Evolutionary conservation across 495 filamentous ascomycete species (phyloP).

Genomic region (Emericellopsis terricola): DNA sequence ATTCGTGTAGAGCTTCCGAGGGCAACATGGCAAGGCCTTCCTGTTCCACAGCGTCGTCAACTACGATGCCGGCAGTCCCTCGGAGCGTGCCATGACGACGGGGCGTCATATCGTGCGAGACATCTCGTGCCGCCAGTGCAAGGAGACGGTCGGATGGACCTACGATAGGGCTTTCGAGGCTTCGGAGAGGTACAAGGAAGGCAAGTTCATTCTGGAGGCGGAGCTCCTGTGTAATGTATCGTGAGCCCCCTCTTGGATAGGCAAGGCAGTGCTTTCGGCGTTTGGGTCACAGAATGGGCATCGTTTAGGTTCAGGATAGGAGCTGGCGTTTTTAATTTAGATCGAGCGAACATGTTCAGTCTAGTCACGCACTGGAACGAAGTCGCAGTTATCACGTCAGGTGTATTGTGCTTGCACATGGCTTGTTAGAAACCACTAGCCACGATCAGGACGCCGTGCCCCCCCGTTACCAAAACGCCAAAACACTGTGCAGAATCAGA

Average conservation of each 20-base stretch:
- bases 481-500: no score
- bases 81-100: constrained; percentile 97
- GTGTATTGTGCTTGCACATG: no score
- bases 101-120: constrained; percentile 87
- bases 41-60: constrained; percentile 94
- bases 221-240: constrained; percentile 69
- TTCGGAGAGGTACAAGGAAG: constrained; percentile 95
- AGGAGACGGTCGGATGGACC: constrained; percentile 90
- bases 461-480: no score
- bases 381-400: no score
- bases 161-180: constrained; percentile 93
- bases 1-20: constrained; percentile 95
- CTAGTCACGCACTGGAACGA: no score
- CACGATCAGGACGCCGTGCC: no score
- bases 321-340: no score
- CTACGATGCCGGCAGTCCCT: constrained; percentile 56
- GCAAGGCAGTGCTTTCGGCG: no score
- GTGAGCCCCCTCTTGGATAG: background rate
- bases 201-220: constrained; percentile 91
- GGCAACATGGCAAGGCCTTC: constrained; percentile 95
- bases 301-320: no score
- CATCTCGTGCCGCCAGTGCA: constrained; percentile 77
- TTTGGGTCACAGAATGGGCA: no score
- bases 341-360: no score
- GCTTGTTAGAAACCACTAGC: no score